phyloP scores from a whole-genome alignment of 139 green algal genomes.

The Pedinophyceae sp. region DNA sequence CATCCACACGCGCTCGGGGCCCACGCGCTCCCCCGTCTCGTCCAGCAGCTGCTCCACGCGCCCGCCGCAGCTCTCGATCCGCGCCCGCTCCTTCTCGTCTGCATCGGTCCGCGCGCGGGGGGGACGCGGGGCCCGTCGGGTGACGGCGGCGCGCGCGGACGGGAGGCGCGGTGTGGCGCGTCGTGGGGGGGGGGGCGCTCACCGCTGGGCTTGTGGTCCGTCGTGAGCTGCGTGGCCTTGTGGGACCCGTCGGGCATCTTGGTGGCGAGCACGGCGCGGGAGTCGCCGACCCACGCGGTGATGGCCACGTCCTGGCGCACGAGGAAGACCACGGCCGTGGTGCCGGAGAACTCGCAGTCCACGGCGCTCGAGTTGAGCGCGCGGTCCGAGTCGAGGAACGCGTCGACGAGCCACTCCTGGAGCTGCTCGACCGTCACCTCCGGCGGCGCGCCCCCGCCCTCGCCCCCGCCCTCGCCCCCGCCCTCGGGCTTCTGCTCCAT shows the following conservation, averaged over 20 bases:
- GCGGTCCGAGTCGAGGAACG: constrained; percentile 48
- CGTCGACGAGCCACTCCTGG: constrained; percentile 1
- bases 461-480: constrained; percentile 12
- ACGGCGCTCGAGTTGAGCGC: constrained; percentile 28
- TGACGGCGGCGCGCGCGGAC: too few species aligned
- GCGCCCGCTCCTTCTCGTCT: constrained; percentile 39
- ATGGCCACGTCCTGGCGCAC: constrained; percentile 17
- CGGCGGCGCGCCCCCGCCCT: background rate
- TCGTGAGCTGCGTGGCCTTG: constrained; percentile 50
- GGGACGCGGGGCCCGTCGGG: too few species aligned
- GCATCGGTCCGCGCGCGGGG: too few species aligned
- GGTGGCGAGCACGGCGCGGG: constrained; percentile 35
- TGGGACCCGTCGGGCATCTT: constrained; percentile 10
- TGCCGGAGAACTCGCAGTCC: constrained; percentile 69
- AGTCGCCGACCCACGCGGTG: constrained; percentile 79
- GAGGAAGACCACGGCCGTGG: constrained; percentile 50
- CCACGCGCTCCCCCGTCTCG: constrained; percentile 52
- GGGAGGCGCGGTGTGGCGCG: too few species aligned
- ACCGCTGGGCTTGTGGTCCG: constrained; percentile 82
- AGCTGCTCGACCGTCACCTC: background rate
- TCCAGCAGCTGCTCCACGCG: constrained; percentile 61
- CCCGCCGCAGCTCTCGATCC: constrained; percentile 53
- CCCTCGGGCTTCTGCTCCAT: constrained; percentile 21
- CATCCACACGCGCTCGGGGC: constrained; percentile 66
- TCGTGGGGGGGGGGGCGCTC: too few species aligned